Percentiles rank a stretch among this genome's conserved stretches.
Conservation (phyloP, 345 rosid species). For the Acer campestre region DNA sequence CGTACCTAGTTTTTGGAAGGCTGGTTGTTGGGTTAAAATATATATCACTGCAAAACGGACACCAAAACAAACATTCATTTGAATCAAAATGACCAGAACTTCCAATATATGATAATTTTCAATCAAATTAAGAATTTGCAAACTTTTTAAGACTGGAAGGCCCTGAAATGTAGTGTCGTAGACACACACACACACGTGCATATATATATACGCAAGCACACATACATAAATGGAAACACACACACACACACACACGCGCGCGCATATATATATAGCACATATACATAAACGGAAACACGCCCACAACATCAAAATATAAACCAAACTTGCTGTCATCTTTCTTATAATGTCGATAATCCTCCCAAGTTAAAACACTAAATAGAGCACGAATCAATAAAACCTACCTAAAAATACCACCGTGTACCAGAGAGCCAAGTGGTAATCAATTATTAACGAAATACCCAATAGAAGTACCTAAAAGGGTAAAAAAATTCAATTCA, state of each 20-base stretch:
- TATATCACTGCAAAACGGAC: slow-evolving; percentile 56
- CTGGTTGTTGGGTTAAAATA: slow-evolving; percentile 72
- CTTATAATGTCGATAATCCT: neutral
- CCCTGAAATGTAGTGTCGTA: neutral
- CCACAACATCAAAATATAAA: slow-evolving; percentile 1
- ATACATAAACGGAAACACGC: neutral
- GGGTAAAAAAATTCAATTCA: slow-evolving; percentile 6
- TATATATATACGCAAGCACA: too few species aligned
- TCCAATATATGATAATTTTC: neutral
- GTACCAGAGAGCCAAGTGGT: slow-evolving; percentile 76
- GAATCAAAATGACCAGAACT: neutral
- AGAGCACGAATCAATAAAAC: neutral
- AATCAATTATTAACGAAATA: slow-evolving; percentile 63
- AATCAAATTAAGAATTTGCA: neutral
- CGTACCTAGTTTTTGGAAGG: slow-evolving; percentile 68
- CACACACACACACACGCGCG: too few species aligned
- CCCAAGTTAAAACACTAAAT: neutral
- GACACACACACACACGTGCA: too few species aligned
- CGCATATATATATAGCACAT: neutral
- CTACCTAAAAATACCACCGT: slow-evolving; percentile 64
- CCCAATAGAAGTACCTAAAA: slow-evolving; percentile 74
- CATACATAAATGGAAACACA: too few species aligned
- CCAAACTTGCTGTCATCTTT: neutral
- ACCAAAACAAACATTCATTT: neutral
- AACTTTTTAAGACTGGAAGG: neutral